Base-by-base conservation (phyloP, 148 eudicot species). In the Silene latifolia region DNA sequence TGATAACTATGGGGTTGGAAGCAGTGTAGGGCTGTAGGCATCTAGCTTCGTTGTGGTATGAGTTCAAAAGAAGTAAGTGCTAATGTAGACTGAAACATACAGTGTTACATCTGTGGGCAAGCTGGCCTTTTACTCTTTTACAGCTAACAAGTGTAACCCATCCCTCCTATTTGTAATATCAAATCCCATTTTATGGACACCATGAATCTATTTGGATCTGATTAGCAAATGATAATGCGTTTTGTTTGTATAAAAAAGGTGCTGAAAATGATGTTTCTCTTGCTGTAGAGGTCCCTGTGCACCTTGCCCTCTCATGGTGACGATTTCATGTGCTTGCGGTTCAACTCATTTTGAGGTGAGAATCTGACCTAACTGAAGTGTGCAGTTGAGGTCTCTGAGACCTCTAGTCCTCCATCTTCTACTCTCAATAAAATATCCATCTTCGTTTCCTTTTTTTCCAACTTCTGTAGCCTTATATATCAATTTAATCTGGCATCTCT, bases 271-370 rank as follows among this genome's bases (percentile, higher is more conserved):
- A 27, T 61, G 29, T 2, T 76, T 63, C 72, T 75, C 35, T 71
- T 80, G 65, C 76, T 88, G 79, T 78, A 95, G 98, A 86, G 98
- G 98, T 76, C 86, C 92, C 58, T 95, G 98, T 89, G 97, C 98
- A 82, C 97, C 98, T 77, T 95, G 98, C 83, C 98, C 98, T 0
- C 85, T 95, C 77, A 95, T 90, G 96, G 98, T 95, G 82, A 89
- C 87, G 12, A 90, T 95, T 79, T 89, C 98, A 72, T 95, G 98
- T 84, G 88, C 87, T 47, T 95, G 98, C 81, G 98, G 97, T 6
- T 79, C 82, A 54, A 90, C 98, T 19, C 93, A 85, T 60, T 90
- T 87, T 74, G 98, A 95, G 96, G 98, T 92, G 72, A 86, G 88
- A 69, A 67, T 71, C 67, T 58, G 24, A 74, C 39, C 63, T 77